Conservation (phyloP, 2,329 filamentous ascomycete genomes). For the Trichophyton benhamiae region DNA sequence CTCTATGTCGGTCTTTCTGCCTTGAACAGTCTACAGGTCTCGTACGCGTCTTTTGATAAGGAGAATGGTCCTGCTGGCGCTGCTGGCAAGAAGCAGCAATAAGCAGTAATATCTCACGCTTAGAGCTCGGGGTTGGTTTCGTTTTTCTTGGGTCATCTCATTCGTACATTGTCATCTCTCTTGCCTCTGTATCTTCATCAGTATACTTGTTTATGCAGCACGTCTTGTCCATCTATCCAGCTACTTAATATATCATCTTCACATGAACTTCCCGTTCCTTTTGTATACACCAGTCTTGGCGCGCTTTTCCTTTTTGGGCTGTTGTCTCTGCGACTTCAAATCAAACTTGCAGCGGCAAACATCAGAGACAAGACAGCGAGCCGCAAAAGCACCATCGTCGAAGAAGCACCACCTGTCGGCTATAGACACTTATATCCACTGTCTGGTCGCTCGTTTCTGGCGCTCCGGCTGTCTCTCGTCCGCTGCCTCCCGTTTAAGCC, state of each 20-base stretch:
- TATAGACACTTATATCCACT: neutral
- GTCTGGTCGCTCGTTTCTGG: neutral
- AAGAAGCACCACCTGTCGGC: neutral
- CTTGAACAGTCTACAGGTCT: slow-evolving; percentile 69
- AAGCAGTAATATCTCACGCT: slow-evolving; percentile 5
- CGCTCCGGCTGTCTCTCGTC: neutral
- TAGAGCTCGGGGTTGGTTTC: neutral
- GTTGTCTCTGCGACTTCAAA: neutral
- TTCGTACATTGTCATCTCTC: neutral
- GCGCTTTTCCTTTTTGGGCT: slow-evolving; percentile 3
- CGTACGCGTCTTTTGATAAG: slow-evolving; percentile 92
- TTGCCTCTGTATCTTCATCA: slow-evolving; percentile 1
- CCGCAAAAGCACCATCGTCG: neutral
- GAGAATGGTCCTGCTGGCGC: slow-evolving; percentile 82
- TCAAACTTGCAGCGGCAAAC: neutral
- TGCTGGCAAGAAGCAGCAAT: slow-evolving; percentile 55
- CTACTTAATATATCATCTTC: neutral
- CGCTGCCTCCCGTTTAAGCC: neutral
- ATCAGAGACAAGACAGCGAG: neutral
- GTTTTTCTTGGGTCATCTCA: neutral
- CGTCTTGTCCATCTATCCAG: neutral
- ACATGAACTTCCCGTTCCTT: neutral
- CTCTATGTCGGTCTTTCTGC: slow-evolving; percentile 66
- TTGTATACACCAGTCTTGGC: neutral
- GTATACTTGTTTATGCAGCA: neutral